A percentile compares a stretch with the other conserved stretches of the same genome.
phyloP scores from a whole-genome alignment of 441 rosid species.

The Gossypium davidsonii region DNA sequence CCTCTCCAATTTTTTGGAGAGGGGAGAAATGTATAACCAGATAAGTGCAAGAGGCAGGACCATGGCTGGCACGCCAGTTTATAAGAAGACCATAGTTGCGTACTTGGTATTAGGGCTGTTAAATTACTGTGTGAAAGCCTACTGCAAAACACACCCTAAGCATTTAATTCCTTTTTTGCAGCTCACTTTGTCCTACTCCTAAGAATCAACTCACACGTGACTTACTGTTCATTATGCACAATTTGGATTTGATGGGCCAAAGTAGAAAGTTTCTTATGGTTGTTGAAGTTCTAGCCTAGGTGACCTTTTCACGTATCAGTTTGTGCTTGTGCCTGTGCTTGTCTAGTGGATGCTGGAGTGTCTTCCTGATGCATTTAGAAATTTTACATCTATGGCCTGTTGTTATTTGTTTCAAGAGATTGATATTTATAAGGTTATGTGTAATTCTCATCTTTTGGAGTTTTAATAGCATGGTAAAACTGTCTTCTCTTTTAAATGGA shows the following conservation, averaged over 20 bases:
- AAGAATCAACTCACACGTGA: not conserved
- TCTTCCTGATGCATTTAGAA: not conserved
- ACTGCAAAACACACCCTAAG: not conserved
- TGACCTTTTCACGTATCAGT: not conserved
- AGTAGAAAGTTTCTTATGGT: not conserved
- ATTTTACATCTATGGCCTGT: not conserved
- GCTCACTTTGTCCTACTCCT: not conserved
- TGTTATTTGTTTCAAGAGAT: not conserved
- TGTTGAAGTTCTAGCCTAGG: not conserved
- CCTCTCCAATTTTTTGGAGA: not conserved
- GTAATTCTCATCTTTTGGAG: not conserved
- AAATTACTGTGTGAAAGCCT: not conserved
- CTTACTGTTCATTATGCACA: not conserved
- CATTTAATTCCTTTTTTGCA: not conserved
- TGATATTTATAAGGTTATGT: not conserved
- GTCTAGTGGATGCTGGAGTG: not conserved
- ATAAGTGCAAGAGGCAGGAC: not conserved
- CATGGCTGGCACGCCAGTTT: not conserved
- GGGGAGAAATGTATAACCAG: not conserved
- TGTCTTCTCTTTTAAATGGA: not conserved
- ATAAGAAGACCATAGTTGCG: not conserved
- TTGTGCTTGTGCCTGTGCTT: not conserved
- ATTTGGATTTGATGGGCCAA: not conserved
- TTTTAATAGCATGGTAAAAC: not conserved
- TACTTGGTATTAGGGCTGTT: slow-evolving; percentile 6